Base-by-base conservation (phyloP, 148 eudicot species). In the Amaranthus hypochondriacus region DNA sequence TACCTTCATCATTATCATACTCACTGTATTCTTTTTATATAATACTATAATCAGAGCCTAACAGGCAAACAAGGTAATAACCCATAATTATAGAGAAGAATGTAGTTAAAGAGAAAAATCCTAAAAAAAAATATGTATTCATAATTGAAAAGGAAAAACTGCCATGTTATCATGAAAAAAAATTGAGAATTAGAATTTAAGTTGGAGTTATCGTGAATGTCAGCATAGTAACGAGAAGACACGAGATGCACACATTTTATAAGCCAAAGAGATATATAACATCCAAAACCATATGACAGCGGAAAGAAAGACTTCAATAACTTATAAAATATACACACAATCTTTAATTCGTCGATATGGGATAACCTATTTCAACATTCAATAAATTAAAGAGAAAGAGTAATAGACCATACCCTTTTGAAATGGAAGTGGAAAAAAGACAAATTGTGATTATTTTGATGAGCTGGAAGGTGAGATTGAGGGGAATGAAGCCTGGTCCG, bases 401-500 rank as follows among this genome's bases (percentile, higher is more conserved):
- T 28, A 28, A 28, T 72, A 15, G 56, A 75, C 56, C 73, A 70
- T 70, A 80, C 82, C 82, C 75, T 57, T 2, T 2, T 75, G 18
- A 56, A 59, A 44, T 43, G 56, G 51, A 52, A 13, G 59, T 10
- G 65, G 53, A 39, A 14, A 51, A 51, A 72, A 66, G 50, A 43
- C 12, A 66, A 50, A 61, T 44, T 8, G 48, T 6, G 42, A 63
- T 60, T 7, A 59, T 1, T 44, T 60, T 66, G 75, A n/a, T 50
- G 71, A 73, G 10, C n/a, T 70, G 79, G 83, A 72, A 81, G 83
- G 68, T 15, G 70, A 51, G 56, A 73, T 77, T 81, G 71, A 77
- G 81, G 81, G 84, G 84, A 81, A 81, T 81, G 84, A 81, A 81
- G 84, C 84, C 84, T 81, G 84, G 84, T 81, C 84, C 84, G 84